phyloP scores from a whole-genome alignment of 2,329 filamentous ascomycete genomes.

The Penicillium frequentans region DNA sequence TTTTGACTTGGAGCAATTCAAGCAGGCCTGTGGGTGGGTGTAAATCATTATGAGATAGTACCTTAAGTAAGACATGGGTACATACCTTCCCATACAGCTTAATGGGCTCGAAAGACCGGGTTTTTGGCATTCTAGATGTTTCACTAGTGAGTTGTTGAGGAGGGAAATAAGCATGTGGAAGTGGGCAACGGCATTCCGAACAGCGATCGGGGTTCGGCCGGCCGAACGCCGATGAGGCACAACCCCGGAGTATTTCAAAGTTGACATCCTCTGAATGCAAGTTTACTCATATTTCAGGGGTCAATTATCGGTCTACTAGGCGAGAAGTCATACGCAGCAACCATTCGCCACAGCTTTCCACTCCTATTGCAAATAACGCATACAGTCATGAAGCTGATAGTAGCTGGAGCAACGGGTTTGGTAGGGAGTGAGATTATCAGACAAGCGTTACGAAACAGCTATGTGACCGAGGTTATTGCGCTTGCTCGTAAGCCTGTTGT shows the following conservation, averaged over 20 bases:
- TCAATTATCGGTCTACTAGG: background rate
- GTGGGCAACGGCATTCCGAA: background rate
- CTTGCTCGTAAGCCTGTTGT: conserved; percentile 6
- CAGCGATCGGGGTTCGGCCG: background rate
- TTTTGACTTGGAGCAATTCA: conserved; percentile 25
- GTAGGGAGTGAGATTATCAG: conserved; percentile 37
- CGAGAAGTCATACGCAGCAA: background rate
- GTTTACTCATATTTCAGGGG: background rate
- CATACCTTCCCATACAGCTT: background rate
- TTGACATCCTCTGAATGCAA: background rate
- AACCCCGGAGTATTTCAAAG: background rate
- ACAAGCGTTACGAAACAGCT: conserved; percentile 28
- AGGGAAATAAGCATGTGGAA: background rate
- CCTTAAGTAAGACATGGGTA: background rate
- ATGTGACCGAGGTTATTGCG: conserved; percentile 14
- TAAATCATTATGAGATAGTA: background rate
- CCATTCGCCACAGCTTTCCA: background rate
- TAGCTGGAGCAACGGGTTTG: conserved; percentile 37
- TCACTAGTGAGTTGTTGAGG: background rate
- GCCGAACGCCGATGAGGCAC: background rate
- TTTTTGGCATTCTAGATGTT: background rate
- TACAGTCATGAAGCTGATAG: conserved; percentile 36
- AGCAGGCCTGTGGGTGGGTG: conserved; percentile 13
- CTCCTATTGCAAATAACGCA: background rate
- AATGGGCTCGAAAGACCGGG: background rate